Conservation (phyloP, 768 basidiomycete species). For the Tricholoma hemisulphureum region DNA sequence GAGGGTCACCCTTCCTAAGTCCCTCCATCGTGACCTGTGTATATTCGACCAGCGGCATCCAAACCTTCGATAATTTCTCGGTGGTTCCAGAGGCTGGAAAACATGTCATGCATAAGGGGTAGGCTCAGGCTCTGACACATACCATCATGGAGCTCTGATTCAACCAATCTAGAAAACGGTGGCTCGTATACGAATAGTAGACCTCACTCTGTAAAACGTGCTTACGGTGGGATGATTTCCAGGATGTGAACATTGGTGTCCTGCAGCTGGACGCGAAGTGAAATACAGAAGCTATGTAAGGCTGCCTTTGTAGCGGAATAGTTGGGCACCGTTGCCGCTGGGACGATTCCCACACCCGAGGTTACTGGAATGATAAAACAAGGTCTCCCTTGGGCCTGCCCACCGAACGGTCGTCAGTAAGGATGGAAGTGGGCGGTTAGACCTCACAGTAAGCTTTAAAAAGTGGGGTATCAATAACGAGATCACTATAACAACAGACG, state of each 20-base stretch:
- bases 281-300: slow-evolving; percentile 49
- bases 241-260: slow-evolving; percentile 52
- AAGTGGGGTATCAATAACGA: slow-evolving; percentile 54
- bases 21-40: slow-evolving; percentile 33
- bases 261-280: slow-evolving; percentile 45
- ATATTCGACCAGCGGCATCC: slow-evolving; percentile 54
- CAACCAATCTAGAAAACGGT: slow-evolving; percentile 43
- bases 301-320: slow-evolving; percentile 63
- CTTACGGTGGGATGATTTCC: slow-evolving; percentile 60
- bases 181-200: neutral
- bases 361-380: slow-evolving; percentile 52
- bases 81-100: slow-evolving; percentile 51
- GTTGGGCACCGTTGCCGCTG: slow-evolving; percentile 40
- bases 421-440: neutral
- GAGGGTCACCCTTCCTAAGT: slow-evolving; percentile 25
- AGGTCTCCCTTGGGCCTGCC: slow-evolving; percentile 43
- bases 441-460: slow-evolving; percentile 47
- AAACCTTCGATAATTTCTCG: slow-evolving; percentile 45
- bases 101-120: neutral
- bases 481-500: slow-evolving; percentile 47
- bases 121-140: slow-evolving; percentile 13
- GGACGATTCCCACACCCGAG: slow-evolving; percentile 49
- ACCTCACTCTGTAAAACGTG: slow-evolving; percentile 8
- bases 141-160: slow-evolving; percentile 64
- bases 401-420: neutral